Evolutionary conservation across 176 grass and related monocot species (phyloP).

Genomic region (Leersia perrieri): DNA sequence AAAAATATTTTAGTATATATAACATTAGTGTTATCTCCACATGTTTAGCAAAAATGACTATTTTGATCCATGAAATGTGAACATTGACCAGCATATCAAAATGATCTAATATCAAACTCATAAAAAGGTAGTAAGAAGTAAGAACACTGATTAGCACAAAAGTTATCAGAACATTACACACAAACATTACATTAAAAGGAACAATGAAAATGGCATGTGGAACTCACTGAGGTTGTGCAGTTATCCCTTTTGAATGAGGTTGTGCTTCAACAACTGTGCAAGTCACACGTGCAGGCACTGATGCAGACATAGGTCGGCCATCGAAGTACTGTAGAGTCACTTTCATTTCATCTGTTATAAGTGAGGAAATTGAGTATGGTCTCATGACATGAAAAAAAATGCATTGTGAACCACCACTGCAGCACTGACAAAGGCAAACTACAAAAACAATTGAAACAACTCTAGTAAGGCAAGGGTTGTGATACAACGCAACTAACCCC

Average conservation of each 20-base stretch:
- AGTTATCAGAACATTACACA: not conserved
- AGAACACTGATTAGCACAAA: not conserved
- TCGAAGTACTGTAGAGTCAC: conserved; percentile 90
- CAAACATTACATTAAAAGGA: conserved; percentile 14
- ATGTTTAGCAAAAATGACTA: not conserved
- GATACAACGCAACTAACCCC: not conserved
- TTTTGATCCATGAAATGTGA: not conserved
- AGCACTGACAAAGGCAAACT: conserved; percentile 9
- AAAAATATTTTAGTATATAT: not conserved
- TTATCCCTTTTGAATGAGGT: conserved; percentile 79
- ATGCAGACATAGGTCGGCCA: conserved; percentile 76
- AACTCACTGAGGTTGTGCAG: conserved; percentile 89
- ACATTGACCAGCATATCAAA: not conserved
- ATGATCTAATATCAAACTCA: not conserved
- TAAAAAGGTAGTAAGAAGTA: not conserved
- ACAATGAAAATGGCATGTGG: not conserved
- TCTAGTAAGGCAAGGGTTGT: not conserved
- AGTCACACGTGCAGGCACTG: conserved; percentile 77
- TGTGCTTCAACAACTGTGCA: conserved; percentile 92
- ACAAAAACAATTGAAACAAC: conserved; percentile 13
- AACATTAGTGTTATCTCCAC: not conserved
- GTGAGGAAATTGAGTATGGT: conserved; percentile 20
- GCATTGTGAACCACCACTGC: not conserved
- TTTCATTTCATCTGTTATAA: conserved; percentile 79
- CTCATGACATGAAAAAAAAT: conserved; percentile 14